Percentiles rank a stretch among this genome's conserved stretches.
Conservation (phyloP, 2,329 filamentous ascomycete genomes). For the Stenocarpella maydis region DNA sequence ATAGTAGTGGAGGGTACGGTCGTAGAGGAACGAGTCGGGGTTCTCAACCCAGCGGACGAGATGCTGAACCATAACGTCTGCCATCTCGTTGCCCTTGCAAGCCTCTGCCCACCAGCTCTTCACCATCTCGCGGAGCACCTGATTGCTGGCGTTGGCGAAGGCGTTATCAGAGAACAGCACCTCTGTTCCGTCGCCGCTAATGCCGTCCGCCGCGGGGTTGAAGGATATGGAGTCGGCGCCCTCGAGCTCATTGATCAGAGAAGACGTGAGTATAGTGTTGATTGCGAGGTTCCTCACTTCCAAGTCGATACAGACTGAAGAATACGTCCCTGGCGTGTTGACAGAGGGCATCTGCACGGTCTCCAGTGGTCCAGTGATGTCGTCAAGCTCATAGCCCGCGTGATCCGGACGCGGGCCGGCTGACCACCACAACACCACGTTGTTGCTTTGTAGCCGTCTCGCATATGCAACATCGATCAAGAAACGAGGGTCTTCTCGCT, state of each 20-base stretch:
- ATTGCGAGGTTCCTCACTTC: slow-evolving; percentile 94
- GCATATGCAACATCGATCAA: slow-evolving; percentile 97
- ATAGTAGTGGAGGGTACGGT: slow-evolving; percentile 93
- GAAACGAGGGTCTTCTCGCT: slow-evolving; percentile 92
- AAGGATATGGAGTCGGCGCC: slow-evolving; percentile 87
- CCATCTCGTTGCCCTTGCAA: slow-evolving; percentile 89
- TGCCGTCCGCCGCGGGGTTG: slow-evolving; percentile 76
- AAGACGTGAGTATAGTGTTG: slow-evolving; percentile 96
- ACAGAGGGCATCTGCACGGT: slow-evolving; percentile 90
- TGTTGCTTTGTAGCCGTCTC: slow-evolving; percentile 85
- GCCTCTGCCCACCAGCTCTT: slow-evolving; percentile 98
- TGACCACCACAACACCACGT: slow-evolving; percentile 98
- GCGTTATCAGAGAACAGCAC: slow-evolving; percentile 85
- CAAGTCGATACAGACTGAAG: slow-evolving; percentile 94
- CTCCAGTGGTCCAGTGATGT: slow-evolving; percentile 83
- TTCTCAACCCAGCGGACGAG: slow-evolving; percentile 97
- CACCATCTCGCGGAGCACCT: slow-evolving; percentile 96
- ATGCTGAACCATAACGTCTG: slow-evolving; percentile 96
- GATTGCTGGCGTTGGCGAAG: slow-evolving; percentile 90
- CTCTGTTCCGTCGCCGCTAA: slow-evolving; percentile 68
- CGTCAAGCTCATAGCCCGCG: slow-evolving; percentile 93
- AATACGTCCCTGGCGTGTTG: slow-evolving; percentile 93
- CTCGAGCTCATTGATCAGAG: slow-evolving; percentile 95
- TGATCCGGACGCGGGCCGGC: slow-evolving; percentile 87
- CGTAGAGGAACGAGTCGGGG: slow-evolving; percentile 92